Conservation (phyloP, 2,329 filamentous ascomycete species). For the Fusarium keratoplasticum region DNA sequence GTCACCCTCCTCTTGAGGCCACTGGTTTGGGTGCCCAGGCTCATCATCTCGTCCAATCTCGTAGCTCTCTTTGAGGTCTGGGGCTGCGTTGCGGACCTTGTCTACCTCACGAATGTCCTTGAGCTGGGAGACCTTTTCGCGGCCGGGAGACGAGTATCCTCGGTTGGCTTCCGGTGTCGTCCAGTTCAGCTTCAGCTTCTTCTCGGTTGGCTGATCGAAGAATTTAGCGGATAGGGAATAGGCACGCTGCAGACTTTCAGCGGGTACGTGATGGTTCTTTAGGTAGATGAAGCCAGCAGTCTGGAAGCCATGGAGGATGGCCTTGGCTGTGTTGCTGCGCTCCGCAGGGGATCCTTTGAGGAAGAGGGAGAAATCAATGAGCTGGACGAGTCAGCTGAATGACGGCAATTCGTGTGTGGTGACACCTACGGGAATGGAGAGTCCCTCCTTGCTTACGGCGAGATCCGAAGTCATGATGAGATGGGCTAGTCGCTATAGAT, state of each 20-base stretch:
- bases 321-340: constrained; percentile 73
- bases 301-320: constrained; percentile 84
- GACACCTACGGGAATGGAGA: constrained; percentile 64
- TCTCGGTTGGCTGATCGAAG: constrained; percentile 71
- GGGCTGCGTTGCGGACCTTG: constrained; percentile 66
- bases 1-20: constrained; percentile 66
- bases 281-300: constrained; percentile 91
- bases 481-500: not conserved
- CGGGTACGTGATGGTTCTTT: constrained; percentile 78
- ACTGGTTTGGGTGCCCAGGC: constrained; percentile 77
- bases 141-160: constrained; percentile 76
- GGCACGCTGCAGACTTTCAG: constrained; percentile 67
- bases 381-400: constrained; percentile 19
- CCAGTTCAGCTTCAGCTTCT: constrained; percentile 78
- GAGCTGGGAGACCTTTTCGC: constrained; percentile 76
- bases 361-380: constrained; percentile 76
- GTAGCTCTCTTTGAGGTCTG: constrained; percentile 74
- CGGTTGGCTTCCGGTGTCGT: constrained; percentile 78
- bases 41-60: constrained; percentile 73
- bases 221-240: constrained; percentile 78
- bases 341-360: constrained; percentile 70
- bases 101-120: constrained; percentile 67
- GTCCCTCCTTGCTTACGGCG: constrained; percentile 63
- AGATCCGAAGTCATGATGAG: constrained; percentile 49
- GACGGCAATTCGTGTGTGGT: not conserved